These are phyloP conservation scores for Penicillium antarcticum DNA, from an alignment of 495 filamentous ascomycete genomes.

Conservation along the genomic window DNA sequence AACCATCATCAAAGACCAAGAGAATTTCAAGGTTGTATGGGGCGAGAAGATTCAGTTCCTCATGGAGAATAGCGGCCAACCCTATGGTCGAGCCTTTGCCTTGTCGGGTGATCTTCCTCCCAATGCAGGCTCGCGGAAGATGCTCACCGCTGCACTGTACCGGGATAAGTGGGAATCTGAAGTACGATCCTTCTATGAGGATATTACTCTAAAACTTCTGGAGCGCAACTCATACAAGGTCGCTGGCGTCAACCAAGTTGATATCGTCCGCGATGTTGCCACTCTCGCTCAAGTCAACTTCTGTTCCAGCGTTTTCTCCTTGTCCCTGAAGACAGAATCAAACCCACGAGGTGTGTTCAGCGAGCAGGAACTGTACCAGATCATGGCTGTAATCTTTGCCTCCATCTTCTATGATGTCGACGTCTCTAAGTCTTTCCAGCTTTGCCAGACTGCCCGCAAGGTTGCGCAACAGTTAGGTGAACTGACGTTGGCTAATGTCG, in stretches of 20 bases:
- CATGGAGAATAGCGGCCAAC: conserved; percentile 36
- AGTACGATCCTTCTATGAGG: conserved; percentile 50
- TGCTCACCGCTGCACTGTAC: conserved; percentile 49
- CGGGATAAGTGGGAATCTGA: conserved; percentile 47
- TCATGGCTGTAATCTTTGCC: conserved; percentile 57
- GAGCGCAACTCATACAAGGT: conserved; percentile 46
- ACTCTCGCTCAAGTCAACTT: conserved; percentile 61
- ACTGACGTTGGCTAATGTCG: conserved; percentile 59
- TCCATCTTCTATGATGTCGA: conserved; percentile 67
- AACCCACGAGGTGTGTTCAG: conserved; percentile 56
- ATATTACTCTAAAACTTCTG: conserved; percentile 51
- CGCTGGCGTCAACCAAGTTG: conserved; percentile 55
- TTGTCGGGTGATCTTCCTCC: conserved; percentile 49
- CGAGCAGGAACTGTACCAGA: conserved; percentile 56
- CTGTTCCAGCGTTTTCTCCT: conserved; percentile 57
- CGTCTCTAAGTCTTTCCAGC: conserved; percentile 58
- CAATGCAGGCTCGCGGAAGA: conserved; percentile 44
- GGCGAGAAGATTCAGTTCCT: conserved; percentile 51
- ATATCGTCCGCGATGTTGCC: conserved; percentile 61
- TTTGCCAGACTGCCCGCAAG: conserved; percentile 51
- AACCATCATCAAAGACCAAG: conserved; percentile 45
- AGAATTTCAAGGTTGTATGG: conserved; percentile 56
- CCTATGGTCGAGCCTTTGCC: conserved; percentile 51
- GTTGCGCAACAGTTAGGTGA: conserved; percentile 58
- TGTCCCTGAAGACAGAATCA: conserved; percentile 61